These are phyloP conservation scores for Xylaria sp. DNA, from an alignment of 2,329 filamentous ascomycete species.

Conservation along the genomic window DNA sequence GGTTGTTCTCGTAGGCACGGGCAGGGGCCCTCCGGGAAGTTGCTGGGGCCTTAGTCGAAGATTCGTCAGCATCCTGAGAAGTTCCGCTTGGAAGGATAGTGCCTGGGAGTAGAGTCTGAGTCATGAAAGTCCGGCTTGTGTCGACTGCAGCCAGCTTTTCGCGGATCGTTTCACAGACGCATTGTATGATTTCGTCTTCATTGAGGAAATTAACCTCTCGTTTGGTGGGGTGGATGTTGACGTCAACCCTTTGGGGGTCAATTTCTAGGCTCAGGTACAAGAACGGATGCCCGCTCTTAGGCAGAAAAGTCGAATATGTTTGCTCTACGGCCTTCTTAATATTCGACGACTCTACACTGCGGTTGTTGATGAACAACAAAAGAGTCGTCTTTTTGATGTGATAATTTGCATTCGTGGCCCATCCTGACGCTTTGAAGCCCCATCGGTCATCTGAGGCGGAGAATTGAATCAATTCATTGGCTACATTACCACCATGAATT, in stretches of 20 bases:
- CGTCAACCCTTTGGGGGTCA: constrained; percentile 90
- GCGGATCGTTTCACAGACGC: constrained; percentile 82
- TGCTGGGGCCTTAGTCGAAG: constrained; percentile 48
- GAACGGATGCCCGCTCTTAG: constrained; percentile 94
- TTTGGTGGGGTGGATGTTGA: constrained; percentile 98
- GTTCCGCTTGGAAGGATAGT: constrained; percentile 52
- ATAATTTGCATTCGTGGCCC: constrained; percentile 93
- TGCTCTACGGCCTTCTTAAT: constrained; percentile 93
- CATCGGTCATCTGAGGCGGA: constrained; percentile 76
- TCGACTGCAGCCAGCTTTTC: constrained; percentile 85
- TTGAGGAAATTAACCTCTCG: constrained; percentile 97
- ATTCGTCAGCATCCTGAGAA: constrained; percentile 44
- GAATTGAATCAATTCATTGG: constrained; percentile 87
- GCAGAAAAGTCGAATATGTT: constrained; percentile 85
- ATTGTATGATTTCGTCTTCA: constrained; percentile 93
- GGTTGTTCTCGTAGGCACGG: constrained; percentile 82
- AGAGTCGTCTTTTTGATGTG: constrained; percentile 88
- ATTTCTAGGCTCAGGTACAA: constrained; percentile 92
- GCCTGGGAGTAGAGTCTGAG: constrained; percentile 86
- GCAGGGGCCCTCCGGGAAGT: constrained; percentile 56
- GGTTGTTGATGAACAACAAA: constrained; percentile 95
- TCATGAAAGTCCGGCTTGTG: constrained; percentile 92
- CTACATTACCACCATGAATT: constrained; percentile 84
- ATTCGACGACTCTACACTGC: constrained; percentile 86
- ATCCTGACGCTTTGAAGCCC: constrained; percentile 84